Evolutionary conservation across 805 yeast genomes (phyloP).

Genomic region (Phaffomyces antillensis): DNA sequence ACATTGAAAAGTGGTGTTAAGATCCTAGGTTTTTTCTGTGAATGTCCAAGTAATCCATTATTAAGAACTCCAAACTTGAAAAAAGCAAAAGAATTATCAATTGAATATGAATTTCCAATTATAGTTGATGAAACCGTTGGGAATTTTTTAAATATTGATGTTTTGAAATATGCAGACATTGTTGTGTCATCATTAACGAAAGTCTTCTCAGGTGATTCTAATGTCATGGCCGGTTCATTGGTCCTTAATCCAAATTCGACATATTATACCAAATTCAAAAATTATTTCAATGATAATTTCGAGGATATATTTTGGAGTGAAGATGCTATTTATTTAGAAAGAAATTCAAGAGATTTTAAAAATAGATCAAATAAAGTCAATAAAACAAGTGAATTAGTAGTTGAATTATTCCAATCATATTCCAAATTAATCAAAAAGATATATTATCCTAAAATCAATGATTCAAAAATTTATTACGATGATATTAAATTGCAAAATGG

Average conservation of each 20-base stretch:
- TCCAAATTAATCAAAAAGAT: conserved; percentile 49
- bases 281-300: conserved; percentile 43
- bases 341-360: conserved; percentile 87
- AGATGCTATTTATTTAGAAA: conserved; percentile 85
- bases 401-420: conserved; percentile 41
- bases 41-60: conserved; percentile 93
- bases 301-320: conserved; percentile 87
- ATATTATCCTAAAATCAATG: conserved; percentile 59
- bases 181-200: conserved; percentile 85
- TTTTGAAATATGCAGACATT: conserved; percentile 77
- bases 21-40: conserved; percentile 78
- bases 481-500: conserved; percentile 57
- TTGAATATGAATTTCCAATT: conserved; percentile 64
- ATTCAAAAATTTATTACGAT: conserved; percentile 62
- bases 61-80: conserved; percentile 74
- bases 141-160: conserved; percentile 77
- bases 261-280: conserved; percentile 42
- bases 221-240: conserved; percentile 91
- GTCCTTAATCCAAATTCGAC: conserved; percentile 64
- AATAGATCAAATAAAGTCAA: conserved; percentile 49
- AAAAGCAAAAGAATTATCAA: conserved; percentile 58
- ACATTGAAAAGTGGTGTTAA: conserved; percentile 56
- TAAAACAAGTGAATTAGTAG: conserved; percentile 45
- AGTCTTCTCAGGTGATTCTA: conserved; percentile 89
- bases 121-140: conserved; percentile 95